phyloP scores from a whole-genome alignment of 495 filamentous ascomycete genomes.

The Penicillium argentinense region DNA sequence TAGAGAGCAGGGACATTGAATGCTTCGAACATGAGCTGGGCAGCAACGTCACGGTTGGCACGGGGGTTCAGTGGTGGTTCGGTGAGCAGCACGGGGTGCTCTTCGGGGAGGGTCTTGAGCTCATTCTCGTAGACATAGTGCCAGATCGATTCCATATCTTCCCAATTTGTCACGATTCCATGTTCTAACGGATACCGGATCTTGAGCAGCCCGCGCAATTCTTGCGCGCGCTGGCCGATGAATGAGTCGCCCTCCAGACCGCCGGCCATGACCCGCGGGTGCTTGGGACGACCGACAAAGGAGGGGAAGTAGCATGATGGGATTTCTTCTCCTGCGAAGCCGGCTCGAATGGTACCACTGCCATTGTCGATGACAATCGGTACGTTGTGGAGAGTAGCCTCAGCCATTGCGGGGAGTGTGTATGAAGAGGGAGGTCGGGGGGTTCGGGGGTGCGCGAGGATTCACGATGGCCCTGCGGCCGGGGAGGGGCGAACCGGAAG shows the following conservation, averaged over 20 bases:
- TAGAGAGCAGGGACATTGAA: constrained; percentile 98
- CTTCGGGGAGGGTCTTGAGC: constrained; percentile 93
- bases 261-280: constrained; percentile 91
- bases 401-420: constrained; percentile 60
- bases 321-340: constrained; percentile 92
- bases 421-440: constrained; percentile 17
- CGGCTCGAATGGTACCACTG: constrained; percentile 94
- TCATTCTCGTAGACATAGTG: constrained; percentile 79
- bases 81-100: constrained; percentile 96
- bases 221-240: constrained; percentile 90
- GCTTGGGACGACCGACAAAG: constrained; percentile 95
- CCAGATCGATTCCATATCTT: constrained; percentile 99
- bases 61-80: constrained; percentile 96
- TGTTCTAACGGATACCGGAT: constrained; percentile 95
- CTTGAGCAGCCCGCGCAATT: constrained; percentile 90
- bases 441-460: constrained; percentile 23
- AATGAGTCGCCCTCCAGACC: constrained; percentile 97
- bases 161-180: constrained; percentile 98
- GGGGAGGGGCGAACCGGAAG: constrained; percentile 20
- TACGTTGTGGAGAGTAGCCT: constrained; percentile 85
- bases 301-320: constrained; percentile 98
- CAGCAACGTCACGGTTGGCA: constrained; percentile 92
- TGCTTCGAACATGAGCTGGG: constrained; percentile 97
- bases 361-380: constrained; percentile 99
- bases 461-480: constrained; percentile 41